Evolutionary conservation across 257 asterid species (phyloP).

Genomic region (Perilla frutescens): DNA sequence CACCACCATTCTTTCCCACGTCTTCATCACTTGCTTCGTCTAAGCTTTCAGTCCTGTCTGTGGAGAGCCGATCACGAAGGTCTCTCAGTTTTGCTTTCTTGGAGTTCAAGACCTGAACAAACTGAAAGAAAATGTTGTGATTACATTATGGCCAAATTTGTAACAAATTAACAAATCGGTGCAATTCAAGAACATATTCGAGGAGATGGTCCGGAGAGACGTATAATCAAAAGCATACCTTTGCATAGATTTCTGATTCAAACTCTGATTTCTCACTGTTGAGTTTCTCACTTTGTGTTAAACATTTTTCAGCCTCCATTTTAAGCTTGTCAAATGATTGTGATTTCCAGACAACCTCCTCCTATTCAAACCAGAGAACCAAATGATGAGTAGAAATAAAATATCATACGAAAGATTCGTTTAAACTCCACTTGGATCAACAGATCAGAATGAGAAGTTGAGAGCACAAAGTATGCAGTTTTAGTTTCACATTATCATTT

Average conservation of each 20-base stretch:
- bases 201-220: background rate
- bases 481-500: background rate
- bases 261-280: constrained; percentile 70
- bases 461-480: background rate
- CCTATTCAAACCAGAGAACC: constrained; percentile 57
- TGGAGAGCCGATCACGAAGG: constrained; percentile 69
- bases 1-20: constrained; percentile 6
- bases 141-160: background rate
- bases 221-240: constrained; percentile 43
- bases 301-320: constrained; percentile 83
- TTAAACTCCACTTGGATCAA: background rate
- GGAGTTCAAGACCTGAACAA: constrained; percentile 73
- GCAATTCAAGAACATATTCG: background rate
- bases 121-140: constrained; percentile 50
- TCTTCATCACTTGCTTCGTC: constrained; percentile 67
- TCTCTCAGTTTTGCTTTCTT: constrained; percentile 93
- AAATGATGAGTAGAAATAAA: background rate
- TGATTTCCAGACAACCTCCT: constrained; percentile 78
- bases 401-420: background rate
- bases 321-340: constrained; percentile 65
- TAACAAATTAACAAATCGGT: background rate
- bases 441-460: background rate
- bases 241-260: constrained; percentile 76
- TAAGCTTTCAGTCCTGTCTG: constrained; percentile 73
- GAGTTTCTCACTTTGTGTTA: constrained; percentile 78